Base-by-base conservation (phyloP, 306 rosid species). In the Pyrus pyrifolia region DNA sequence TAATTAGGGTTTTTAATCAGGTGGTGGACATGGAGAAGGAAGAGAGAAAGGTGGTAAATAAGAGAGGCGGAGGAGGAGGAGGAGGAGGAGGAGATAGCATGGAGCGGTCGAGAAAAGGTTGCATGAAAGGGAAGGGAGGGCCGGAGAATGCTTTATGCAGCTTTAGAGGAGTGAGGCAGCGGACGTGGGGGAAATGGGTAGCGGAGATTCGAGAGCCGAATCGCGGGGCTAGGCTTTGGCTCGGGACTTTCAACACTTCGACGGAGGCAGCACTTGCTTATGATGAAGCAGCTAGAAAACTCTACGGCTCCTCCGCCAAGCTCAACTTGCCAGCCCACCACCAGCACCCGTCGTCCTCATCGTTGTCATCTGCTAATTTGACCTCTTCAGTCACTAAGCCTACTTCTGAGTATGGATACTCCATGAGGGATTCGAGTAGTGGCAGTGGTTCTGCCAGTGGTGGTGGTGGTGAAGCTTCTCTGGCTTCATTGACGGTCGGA, bases 161-260 rank as follows among this genome's bases (percentile, higher is more conserved):
- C 22, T 82, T 78, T 76, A 69, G 71, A 23, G 85, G 85, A 15
- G 82, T 82, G 25, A 52, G 85, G 77, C 85, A 82, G 68, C 62
- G 85, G 44, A 82, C 85, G 23, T 82, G 85, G 82, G 85, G 82
- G 10, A 74, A 82, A 74, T 82, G 85, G 85, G 82, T 82, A 63
- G 80, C 82, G 4, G 82, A 82, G 52, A 82, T 82, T 19, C 61
- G 85, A 8, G 82, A 74, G 49, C 85, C 79, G 7, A 74, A 78
- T 23, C 69, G 80, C 7, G 80, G 82, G 0, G 79, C 82, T 22
- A 59, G 85, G 44, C 82, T 78, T 3, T 78, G 85, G 80, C 73
- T 82, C 1, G 85, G 85, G 62, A 82, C 85, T 44, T 82, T 82
- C 77, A 78, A 68, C 70, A 78, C 80, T 15, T 74, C 85, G 4